A percentile compares a stretch with the other conserved stretches of the same genome.
Evolutionary conservation across 225 moss, liverwort and hornwort genomes (phyloP).

Genomic region (Rhytidiadelphus loreus): DNA sequence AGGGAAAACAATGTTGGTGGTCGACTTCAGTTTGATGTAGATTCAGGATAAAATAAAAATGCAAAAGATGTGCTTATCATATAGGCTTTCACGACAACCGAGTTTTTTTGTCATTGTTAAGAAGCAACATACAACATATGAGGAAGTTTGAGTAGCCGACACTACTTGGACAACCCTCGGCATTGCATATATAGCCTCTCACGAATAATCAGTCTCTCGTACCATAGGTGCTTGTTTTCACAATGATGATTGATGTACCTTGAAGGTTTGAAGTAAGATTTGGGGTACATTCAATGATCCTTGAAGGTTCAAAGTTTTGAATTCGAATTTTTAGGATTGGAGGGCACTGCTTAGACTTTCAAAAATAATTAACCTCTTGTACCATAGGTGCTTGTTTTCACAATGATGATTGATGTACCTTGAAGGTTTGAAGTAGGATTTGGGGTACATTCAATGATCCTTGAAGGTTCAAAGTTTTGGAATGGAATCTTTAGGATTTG

Average conservation of each 20-base stretch:
- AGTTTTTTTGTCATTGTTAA: not conserved
- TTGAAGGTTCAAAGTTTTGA: not conserved
- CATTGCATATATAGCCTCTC: too few relatives aligned
- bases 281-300: too few relatives aligned
- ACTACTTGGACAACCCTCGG: too few relatives aligned
- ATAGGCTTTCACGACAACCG: not conserved
- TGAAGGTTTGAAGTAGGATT: not conserved
- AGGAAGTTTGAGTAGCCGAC: not conserved
- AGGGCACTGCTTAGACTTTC: too few relatives aligned
- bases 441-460: not conserved
- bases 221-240: not conserved
- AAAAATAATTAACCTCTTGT: not conserved
- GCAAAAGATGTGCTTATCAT: not conserved
- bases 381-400: not conserved
- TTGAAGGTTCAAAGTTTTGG: not conserved
- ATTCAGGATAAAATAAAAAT: not conserved
- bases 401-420: not conserved
- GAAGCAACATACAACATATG: fast-evolving
- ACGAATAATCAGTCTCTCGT: not conserved
- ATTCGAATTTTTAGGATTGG: too few relatives aligned
- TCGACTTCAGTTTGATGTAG: not conserved
- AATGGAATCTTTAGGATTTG: not conserved
- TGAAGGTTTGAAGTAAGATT: not conserved
- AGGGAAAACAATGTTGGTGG: not conserved
- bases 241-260: not conserved